Evolutionary conservation across 305 asterid genomes (phyloP), one percentile per base, ranked within the genome.

Genomic region (Salvia sclarea): DNA sequence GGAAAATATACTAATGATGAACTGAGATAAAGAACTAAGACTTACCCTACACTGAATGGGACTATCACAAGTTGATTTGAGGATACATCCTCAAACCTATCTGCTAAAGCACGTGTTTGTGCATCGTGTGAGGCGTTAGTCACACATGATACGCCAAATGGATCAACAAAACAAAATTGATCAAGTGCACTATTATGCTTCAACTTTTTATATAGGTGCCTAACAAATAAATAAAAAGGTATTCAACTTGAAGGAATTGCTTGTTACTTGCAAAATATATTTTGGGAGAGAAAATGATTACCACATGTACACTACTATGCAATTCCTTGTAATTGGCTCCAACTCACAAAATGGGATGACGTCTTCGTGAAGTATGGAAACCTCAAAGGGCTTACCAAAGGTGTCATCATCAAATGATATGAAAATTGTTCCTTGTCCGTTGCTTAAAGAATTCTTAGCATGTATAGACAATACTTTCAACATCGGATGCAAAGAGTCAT

Each of bases 41-140:
- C 68, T 62, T 62, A 62, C 68, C 68, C 68, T 24, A 62, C 12
- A 43, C 44, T 62, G 41, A 40, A 43, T 44, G 68, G 30, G 5
- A 37, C 25, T 3, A 41, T 43, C 18, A 62, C 41, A 6, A 43
- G 10, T 24, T 13, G 45, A 40, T 40, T 40, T 40, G 45, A 11
- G 14, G 45, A 40, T 11, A 40, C 45, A 40, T 40, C 12, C n/a
- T 40, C 14, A 40, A 62, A 53, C 43, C 68, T 62, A 24, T 24
- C 41, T 24, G 68, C 68, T 16, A 62, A 62, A 43, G 33, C 55
- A 17, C 4, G 41, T 22, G 25, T 53, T 38, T n/a, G 47, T 43
- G 16, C 24, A 5, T 62, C 66, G 35, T 12, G 24, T 7, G 22
- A 14, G 9, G 12, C 33, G 14, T 18, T 44, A 28, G 68, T 14